Evolutionary conservation across 768 basidiomycete genomes (phyloP), one percentile per base, ranked within the genome.

Genomic region (Suillus americanus): DNA sequence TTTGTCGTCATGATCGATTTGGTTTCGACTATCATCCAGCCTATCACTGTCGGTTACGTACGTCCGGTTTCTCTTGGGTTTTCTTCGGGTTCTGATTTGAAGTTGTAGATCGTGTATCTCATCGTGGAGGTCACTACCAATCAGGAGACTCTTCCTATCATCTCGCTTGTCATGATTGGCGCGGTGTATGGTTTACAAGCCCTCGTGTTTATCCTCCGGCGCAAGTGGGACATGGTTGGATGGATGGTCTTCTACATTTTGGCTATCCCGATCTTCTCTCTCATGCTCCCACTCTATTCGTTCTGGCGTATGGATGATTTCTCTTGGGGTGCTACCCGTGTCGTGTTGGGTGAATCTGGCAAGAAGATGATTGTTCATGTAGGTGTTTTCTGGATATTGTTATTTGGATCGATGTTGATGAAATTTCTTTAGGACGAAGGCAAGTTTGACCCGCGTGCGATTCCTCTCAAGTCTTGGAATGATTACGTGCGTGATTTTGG

Each of bases 241-340:
- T 97, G 95, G 94, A 94, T 94, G 91, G 71, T 94, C 37, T 93
- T 99, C 80, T 99, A 99, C 78, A 94, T 99, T 73, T 75, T 95
- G 43, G 95, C 97, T 63, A 92, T 98, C 67, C 96, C 96, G 4
- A 85, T 88, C 50, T 97, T 97, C 80, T 95, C 94, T 8, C 92
- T 97, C 84, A 84, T 93, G 80, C 85, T 98, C 33, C 96, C 95
- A 5, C 80, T 97, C 14, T 96, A 95, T 75, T 95, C 94, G 6
- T 97, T 98, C 89, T 99, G 95, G 96, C 84, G 81, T 68, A 97
- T 98, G 95, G 96, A 97, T 75, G 95, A 97, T 77, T 97, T 97
- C 86, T 94, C 91, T 0, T 95, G 95, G 94, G 95, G 95, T 85
- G 83, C 85, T 30, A 97, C 95, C 1, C 92, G 94, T 86, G 74